Percentiles rank a stretch among this genome's conserved stretches.
Conservation (phyloP, 805 yeast species). For the Monosporozyma solicola region DNA sequence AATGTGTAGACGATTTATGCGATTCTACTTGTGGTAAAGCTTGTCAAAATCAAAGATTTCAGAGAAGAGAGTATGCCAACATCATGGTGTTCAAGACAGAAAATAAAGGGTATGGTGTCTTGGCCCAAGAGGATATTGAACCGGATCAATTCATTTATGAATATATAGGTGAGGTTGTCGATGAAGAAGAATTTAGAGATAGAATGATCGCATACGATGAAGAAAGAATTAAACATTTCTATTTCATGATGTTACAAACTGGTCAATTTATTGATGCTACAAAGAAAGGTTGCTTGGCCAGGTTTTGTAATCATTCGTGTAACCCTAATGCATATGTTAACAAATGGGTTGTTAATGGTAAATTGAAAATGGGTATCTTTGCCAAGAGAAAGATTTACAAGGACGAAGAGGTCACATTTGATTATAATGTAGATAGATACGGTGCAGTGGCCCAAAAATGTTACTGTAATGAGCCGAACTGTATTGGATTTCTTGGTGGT, state of each 20-base stretch:
- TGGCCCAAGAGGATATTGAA: conserved; percentile 52
- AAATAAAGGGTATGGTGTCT: conserved; percentile 80
- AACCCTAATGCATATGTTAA: conserved; percentile 91
- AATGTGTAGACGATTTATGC: conserved; percentile 66
- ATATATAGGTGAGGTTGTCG: conserved; percentile 90
- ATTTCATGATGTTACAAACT: conserved; percentile 91
- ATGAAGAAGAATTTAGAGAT: conserved; percentile 61
- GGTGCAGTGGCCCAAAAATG: conserved; percentile 94
- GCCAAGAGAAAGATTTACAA: conserved; percentile 59
- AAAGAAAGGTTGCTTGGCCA: conserved; percentile 72
- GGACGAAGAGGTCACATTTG: conserved; percentile 83
- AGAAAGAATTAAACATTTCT: conserved; percentile 67
- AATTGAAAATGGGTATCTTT: conserved; percentile 89
- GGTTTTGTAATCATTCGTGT: conserved; percentile 94
- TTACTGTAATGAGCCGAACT: conserved; percentile 86
- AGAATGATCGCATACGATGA: conserved; percentile 69
- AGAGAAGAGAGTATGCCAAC: conserved; percentile 58
- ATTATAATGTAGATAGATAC: conserved; percentile 88
- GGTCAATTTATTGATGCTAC: conserved; percentile 96
- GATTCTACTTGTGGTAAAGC: conserved; percentile 54
- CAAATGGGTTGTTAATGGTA: conserved; percentile 93
- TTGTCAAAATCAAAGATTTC: conserved; percentile 87
- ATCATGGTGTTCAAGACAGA: conserved; percentile 81
- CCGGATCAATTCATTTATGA: conserved; percentile 76
- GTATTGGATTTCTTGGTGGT: conserved; percentile 92